Evolutionary conservation across 495 filamentous ascomycete genomes (phyloP), one percentile per base, ranked within the genome.

Genomic region (Platismatia glauca): DNA sequence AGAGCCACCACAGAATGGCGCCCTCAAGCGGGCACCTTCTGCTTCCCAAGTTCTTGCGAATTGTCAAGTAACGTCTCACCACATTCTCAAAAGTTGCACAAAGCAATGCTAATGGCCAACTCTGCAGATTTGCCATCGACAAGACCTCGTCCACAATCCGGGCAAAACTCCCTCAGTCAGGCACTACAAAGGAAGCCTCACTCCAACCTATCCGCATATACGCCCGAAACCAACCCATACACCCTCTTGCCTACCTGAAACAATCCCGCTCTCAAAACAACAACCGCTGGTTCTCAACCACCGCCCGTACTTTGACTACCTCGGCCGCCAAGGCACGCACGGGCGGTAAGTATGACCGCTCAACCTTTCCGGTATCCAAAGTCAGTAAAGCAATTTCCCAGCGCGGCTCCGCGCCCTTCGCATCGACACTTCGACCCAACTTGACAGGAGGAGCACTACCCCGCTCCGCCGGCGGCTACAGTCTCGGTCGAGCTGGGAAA

Each of bases 341-440:
- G 37, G 77, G 78, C 13, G 59, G 81, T 20, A 83, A 83, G 55
- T 77, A 82, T 56, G 84, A 88, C 62, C 81, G 81, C n/a, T 74
- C 83, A 65, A 79, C 81, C n/a, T 84, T 86, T 67, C 83, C 84
- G 46, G 79, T 78, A 53, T 90, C 89, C 29, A 77, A 78, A 53
- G 83, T 86, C 56, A 84, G 82, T n/a, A 78, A 80, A 4, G 83
- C 84, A 55, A 78, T 96, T 57, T 76, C 76, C n/a, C 78, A 82
- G 34, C 75, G 89, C 16, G 80, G 82, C n/a, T 84, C 84, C 9
- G 84, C 91, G 7, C 93, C 94, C 0, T 98, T 97, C 71, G 90
- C 91, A 3, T 92, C 86, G 1, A 88, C 93, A 31, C 85, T 97
- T 8, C 88, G 94, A 11, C 94, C 94, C 6, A 97, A 95, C 67